These are phyloP conservation scores for Talaromyces liani DNA, from an alignment of 495 filamentous ascomycete genomes.

Conservation along the genomic window DNA sequence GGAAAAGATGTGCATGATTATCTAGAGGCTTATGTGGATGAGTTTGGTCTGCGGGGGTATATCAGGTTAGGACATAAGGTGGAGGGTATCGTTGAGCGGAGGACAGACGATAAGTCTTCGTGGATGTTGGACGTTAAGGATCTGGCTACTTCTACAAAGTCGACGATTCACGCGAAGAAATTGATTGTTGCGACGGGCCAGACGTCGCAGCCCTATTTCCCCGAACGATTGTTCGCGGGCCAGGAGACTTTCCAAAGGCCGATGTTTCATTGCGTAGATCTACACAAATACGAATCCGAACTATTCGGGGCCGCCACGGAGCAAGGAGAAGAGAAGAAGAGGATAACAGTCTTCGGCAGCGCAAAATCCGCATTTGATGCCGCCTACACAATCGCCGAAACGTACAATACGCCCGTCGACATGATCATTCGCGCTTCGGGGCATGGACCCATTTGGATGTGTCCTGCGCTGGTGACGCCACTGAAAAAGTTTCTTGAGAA, in stretches of 20 bases:
- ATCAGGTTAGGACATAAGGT: constrained; percentile 50
- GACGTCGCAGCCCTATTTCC: constrained; percentile 53
- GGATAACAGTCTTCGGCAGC: constrained; percentile 58
- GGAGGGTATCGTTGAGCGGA: constrained; percentile 38
- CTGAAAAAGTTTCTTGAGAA: constrained; percentile 55
- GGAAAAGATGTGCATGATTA: constrained; percentile 60
- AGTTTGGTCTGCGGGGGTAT: constrained; percentile 46
- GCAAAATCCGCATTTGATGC: constrained; percentile 75
- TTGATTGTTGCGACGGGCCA: constrained; percentile 66
- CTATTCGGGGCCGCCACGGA: too few relatives aligned
- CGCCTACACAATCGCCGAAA: constrained; percentile 57
- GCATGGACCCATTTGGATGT: constrained; percentile 67
- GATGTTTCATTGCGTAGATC: constrained; percentile 57
- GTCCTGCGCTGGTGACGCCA: constrained; percentile 54
- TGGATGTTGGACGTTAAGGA: constrained; percentile 21
- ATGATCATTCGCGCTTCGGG: constrained; percentile 76
- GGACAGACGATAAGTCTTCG: constrained; percentile 28
- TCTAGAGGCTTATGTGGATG: constrained; percentile 52
- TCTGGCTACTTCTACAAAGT: neutral
- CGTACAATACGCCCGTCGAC: constrained; percentile 56
- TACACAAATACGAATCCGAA: constrained; percentile 32
- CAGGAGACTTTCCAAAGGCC: constrained; percentile 45
- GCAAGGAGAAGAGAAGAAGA: constrained; percentile 14
- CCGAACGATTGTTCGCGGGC: constrained; percentile 32
- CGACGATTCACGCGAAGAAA: constrained; percentile 41